Evolutionary conservation across 371 early-diverging fungal genomes (phyloP).

Genomic region (Mortierella sp.): DNA sequence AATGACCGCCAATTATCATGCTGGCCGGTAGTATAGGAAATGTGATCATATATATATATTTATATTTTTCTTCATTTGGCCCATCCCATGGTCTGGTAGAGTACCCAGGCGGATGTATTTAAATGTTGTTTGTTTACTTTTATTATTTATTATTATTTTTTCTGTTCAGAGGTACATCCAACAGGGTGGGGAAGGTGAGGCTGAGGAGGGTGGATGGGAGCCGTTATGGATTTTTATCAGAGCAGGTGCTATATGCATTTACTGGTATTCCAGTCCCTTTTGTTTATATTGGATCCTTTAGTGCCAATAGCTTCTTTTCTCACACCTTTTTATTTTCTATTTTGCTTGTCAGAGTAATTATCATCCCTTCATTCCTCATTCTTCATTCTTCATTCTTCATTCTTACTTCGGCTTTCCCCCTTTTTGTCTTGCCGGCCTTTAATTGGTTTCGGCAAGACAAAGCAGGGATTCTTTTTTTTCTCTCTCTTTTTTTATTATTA

Average conservation of each 20-base stretch:
- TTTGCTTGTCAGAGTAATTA: not conserved
- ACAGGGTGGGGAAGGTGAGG: not conserved
- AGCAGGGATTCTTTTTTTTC: too few relatives aligned
- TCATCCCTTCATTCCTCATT: not conserved
- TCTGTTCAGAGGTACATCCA: not conserved
- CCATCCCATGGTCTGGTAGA: not conserved
- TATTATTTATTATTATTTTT: too few relatives aligned
- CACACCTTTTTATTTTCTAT: not conserved
- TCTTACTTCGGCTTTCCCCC: too few relatives aligned
- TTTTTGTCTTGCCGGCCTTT: too few relatives aligned
- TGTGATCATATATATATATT: not conserved
- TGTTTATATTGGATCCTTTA: too few relatives aligned
- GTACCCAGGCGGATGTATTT: conserved; percentile 1
- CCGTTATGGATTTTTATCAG: not conserved
- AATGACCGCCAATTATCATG: not conserved
- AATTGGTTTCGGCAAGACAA: too few relatives aligned
- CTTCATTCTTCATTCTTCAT: too few relatives aligned
- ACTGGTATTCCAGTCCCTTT: too few relatives aligned
- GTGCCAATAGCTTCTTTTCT: not conserved
- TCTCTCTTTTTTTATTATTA: too few relatives aligned
- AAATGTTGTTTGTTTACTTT: not conserved
- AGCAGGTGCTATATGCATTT: not conserved
- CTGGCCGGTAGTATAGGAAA: not conserved
- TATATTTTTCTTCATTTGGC: not conserved
- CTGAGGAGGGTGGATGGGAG: too few relatives aligned